A percentile compares a stretch with the other conserved stretches of the same genome.
Conservation (phyloP, 345 rosid genomes). For the Mallotus nudiflorus region DNA sequence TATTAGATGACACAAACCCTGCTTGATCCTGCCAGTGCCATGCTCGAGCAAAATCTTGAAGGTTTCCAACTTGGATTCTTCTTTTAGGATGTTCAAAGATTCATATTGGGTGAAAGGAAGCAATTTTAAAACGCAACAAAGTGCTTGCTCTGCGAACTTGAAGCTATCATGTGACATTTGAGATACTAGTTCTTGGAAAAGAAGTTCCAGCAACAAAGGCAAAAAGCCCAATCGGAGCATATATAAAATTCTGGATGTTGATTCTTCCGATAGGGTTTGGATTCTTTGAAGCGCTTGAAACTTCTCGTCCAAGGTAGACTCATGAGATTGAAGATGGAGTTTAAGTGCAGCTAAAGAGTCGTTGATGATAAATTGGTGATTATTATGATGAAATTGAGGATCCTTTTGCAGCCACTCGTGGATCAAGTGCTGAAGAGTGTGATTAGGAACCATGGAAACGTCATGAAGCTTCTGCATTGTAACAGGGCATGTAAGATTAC, state of each 20-base stretch:
- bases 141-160: conserved; percentile 35
- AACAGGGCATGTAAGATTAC: conserved; percentile 67
- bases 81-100: conserved; percentile 38
- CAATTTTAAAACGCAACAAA: conserved; percentile 39
- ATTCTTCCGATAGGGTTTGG: conserved; percentile 27
- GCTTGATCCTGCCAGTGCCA: conserved; percentile 31
- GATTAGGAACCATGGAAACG: conserved; percentile 58
- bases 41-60: conserved; percentile 38
- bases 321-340: conserved; percentile 40
- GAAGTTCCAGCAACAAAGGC: conserved; percentile 41
- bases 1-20: conserved; percentile 43
- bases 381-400: conserved; percentile 26
- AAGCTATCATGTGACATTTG: conserved; percentile 27
- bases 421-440: conserved; percentile 61
- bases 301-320: conserved; percentile 29
- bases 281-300: conserved; percentile 31
- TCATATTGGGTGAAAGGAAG: conserved; percentile 27
- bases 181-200: conserved; percentile 33
- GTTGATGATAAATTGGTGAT: conserved; percentile 2
- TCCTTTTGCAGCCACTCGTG: conserved; percentile 49
- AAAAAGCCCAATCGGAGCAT: conserved; percentile 46
- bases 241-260: conserved; percentile 22
- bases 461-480: conserved; percentile 75
- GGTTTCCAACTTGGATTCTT: conserved; percentile 40
- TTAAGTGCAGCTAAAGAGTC: conserved; percentile 38